Evolutionary conservation across 306 rosid genomes (phyloP).

Genomic region (Citrullus colocynthis): DNA sequence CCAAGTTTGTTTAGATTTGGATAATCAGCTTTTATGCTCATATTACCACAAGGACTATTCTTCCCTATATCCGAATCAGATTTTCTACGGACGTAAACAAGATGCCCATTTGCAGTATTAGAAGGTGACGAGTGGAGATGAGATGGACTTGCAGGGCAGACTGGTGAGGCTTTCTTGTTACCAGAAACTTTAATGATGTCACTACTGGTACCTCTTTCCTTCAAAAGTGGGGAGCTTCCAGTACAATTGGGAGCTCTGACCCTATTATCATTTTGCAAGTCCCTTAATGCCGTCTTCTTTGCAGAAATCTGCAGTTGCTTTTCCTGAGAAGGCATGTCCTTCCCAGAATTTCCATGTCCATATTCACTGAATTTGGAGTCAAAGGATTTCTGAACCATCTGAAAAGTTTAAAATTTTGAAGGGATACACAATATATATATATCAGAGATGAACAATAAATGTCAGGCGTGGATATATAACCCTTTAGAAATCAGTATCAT

Average conservation of each 20-base stretch:
- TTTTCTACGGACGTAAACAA: conserved; percentile 90
- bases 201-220: conserved; percentile 36
- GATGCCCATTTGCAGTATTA: conserved; percentile 60
- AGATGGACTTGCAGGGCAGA: conserved; percentile 33
- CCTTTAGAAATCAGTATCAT: neutral
- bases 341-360: conserved; percentile 42
- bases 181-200: conserved; percentile 48
- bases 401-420: conserved; percentile 19
- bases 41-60: conserved; percentile 40
- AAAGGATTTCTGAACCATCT: conserved; percentile 53
- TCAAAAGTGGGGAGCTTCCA: conserved; percentile 35
- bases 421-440: neutral
- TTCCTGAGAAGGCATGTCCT: conserved; percentile 33
- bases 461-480: neutral
- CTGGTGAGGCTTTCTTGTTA: conserved; percentile 48
- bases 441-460: neutral
- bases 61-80: conserved; percentile 67
- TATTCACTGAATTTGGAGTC: conserved; percentile 43
- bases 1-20: neutral
- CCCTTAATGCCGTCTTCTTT: conserved; percentile 65
- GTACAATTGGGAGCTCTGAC: conserved; percentile 30
- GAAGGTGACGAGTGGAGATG: conserved; percentile 42
- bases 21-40: conserved; percentile 24
- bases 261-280: conserved; percentile 50
- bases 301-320: conserved; percentile 31